Base-by-base conservation (phyloP, 2,329 filamentous ascomycete genomes). In the Calonectria henricotiae region DNA sequence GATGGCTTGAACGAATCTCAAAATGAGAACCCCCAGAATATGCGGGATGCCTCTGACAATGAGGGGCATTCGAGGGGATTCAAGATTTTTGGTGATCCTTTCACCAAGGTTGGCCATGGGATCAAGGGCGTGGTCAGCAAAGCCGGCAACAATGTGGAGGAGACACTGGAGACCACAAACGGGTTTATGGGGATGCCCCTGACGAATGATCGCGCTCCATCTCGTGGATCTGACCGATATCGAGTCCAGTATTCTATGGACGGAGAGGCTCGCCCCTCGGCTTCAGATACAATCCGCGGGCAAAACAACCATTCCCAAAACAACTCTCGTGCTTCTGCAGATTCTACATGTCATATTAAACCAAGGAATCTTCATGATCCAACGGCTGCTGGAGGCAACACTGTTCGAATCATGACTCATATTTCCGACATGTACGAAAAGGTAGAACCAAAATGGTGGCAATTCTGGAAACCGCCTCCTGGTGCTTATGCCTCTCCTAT, bases 401-500 rank as follows among this genome's bases (percentile, higher is more conserved):
- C 88, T 0, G 87, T 87, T 5, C 86, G 89, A 54, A 87, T 85
- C 70, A 76, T 85, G 7, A 82, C 81, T 3, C 85, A 89, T 60
- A 76, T 86, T 44, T 84, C 88, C 3, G 85, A 87, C 12, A 86
- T 89, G 80, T 85, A 86, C 64, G 78, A 82, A 62, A 82, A 82
- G 5, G 84, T 86, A 11, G 81, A 84, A 30, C 80, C 83, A 0
- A 83, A 81, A 46, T 92, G 89, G 84, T 92, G 88, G 83, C 82
- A 92, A 70, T 92, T 92, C 69, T 92, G 90, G 90, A 89, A 90
- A 74, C 87, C 89, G 0, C 90, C 90, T 0, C 81, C 86, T 1
- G 90, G 90, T 27, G 88, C 87, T 3, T 92, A 90, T 74, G 83
- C 87, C 9, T 91, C 89, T 0, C 90, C 90, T 0, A 81, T 91